Base-by-base conservation (phyloP, 306 rosid species). In the Citrullus colocynthis region DNA sequence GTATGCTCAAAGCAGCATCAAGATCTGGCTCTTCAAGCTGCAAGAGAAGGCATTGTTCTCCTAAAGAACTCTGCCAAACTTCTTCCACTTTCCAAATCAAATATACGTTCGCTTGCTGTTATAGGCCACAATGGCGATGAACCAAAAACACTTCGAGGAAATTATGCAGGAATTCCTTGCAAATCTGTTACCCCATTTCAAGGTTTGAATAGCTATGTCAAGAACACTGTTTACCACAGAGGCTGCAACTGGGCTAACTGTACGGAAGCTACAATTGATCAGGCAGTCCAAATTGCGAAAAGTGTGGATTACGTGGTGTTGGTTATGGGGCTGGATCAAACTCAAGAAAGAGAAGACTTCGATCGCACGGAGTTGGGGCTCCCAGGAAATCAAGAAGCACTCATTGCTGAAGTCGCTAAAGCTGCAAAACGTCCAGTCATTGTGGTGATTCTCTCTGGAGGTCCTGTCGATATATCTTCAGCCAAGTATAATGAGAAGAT, bases 121-220 rank as follows among this genome's bases (percentile, higher is more conserved):
- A 90, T 95, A 9, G 97, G 99, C 78, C 97, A 97, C 70, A 89
- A 90, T 66, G 97, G 91, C 82, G 85, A 95, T 79, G 72, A 88
- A 62, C 79, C 92, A 3, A 71, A 78, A 28, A 85, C 87, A 36
- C 97, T 95, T 67, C 81, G 80, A 0, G 99, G 99, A 81, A 90
- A 92, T 86, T 95, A 95, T 65, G 90, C 85, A 9, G 99, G 99
- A 59, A 89, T 84, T 73, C 97, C 99, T 28, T 95, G 99, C 85
- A 92, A 78, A 75, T 11, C 36, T 3, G 57, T 88, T 12, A 87
- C 93, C 1, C 84, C 91, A 80, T 82, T 95, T 48, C 84, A 87
- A 74, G 97, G 87, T 12, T 79, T 95, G 74, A 88, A 55, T 51
- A 81, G 83, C 60, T 89, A 89, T 75, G 91, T 82, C 41, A 86